phyloP scores from a whole-genome alignment of 2,329 filamentous ascomycete genomes.

The Pseudogymnoascus sp. region DNA sequence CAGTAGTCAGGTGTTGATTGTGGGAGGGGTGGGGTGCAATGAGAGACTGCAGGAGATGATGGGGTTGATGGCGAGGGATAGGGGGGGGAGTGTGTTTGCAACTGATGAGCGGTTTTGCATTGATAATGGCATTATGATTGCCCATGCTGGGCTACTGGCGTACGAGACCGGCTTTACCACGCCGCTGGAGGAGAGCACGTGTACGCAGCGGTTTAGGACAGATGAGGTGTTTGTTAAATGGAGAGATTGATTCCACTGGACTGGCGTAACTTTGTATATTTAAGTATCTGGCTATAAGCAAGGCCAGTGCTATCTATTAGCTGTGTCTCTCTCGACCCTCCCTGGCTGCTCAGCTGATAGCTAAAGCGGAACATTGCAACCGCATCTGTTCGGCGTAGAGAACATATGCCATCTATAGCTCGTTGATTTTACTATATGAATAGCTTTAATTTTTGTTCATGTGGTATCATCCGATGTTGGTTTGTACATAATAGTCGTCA shows the following conservation, averaged over 20 bases:
- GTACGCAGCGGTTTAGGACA: slow-evolving; percentile 75
- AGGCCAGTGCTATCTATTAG: slow-evolving; percentile 1
- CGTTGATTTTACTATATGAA: neutral
- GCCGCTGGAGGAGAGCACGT: slow-evolving; percentile 71
- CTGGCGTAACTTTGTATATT: neutral
- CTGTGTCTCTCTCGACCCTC: neutral
- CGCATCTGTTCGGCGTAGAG: neutral
- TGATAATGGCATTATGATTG: slow-evolving; percentile 99
- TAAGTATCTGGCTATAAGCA: neutral
- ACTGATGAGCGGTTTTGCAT: slow-evolving; percentile 98
- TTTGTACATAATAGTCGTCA: slow-evolving; percentile 97
- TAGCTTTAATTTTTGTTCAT: slow-evolving; percentile 1
- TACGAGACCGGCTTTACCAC: slow-evolving; percentile 77
- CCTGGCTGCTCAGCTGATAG: neutral
- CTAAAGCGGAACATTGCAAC: neutral
- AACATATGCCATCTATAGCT: slow-evolving; percentile 5
- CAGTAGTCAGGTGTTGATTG: slow-evolving; percentile 81
- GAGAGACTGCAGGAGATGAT: slow-evolving; percentile 96
- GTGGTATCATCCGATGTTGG: slow-evolving; percentile 50
- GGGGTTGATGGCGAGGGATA: slow-evolving; percentile 84
- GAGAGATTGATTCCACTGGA: slow-evolving; percentile 49
- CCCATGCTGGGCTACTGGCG: slow-evolving; percentile 84
- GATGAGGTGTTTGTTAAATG: slow-evolving; percentile 76
- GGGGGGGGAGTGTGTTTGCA: slow-evolving; percentile 85
- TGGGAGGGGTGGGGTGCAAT: slow-evolving; percentile 94